These are phyloP conservation scores for Epichloe baconii DNA, from an alignment of 2,329 filamentous ascomycete genomes.

Conservation along the genomic window DNA sequence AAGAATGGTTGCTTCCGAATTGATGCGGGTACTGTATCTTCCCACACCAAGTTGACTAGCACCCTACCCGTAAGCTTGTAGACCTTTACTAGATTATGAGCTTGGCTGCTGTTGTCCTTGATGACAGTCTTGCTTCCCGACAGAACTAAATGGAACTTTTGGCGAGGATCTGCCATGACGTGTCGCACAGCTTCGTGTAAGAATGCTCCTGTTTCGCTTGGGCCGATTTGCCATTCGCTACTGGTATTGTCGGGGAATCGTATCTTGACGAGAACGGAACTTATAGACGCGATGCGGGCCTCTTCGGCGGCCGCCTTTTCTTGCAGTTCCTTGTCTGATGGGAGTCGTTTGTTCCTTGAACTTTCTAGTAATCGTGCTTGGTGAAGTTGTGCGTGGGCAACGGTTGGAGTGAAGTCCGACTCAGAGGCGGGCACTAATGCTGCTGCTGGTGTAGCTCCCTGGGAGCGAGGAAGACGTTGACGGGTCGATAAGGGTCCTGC, in stretches of 20 bases:
- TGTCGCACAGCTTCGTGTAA: conserved; percentile 63
- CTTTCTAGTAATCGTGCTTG: conserved; percentile 52
- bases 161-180: conserved; percentile 51
- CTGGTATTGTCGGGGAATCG: conserved; percentile 80
- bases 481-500: conserved; percentile 31
- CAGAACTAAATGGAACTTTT: conserved; percentile 61
- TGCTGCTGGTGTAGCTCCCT: conserved; percentile 61
- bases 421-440: conserved; percentile 56
- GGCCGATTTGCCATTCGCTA: conserved; percentile 58
- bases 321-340: conserved; percentile 70
- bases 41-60: conserved; percentile 67
- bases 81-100: conserved; percentile 53
- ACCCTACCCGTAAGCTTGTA: conserved; percentile 59
- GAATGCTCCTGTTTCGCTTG: conserved; percentile 52
- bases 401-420: conserved; percentile 61
- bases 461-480: conserved; percentile 69
- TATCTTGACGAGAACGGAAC: conserved; percentile 61
- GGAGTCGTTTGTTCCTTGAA: conserved; percentile 61
- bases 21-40: conserved; percentile 43
- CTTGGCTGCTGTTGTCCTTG: conserved; percentile 30
- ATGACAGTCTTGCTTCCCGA: conserved; percentile 40
- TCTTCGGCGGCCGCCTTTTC: conserved; percentile 53
- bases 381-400: conserved; percentile 62
- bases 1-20: conserved; percentile 46
- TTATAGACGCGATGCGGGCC: conserved; percentile 51